phyloP scores from a whole-genome alignment of 2,329 filamentous ascomycete species.

The Apiospora malaysiana region DNA sequence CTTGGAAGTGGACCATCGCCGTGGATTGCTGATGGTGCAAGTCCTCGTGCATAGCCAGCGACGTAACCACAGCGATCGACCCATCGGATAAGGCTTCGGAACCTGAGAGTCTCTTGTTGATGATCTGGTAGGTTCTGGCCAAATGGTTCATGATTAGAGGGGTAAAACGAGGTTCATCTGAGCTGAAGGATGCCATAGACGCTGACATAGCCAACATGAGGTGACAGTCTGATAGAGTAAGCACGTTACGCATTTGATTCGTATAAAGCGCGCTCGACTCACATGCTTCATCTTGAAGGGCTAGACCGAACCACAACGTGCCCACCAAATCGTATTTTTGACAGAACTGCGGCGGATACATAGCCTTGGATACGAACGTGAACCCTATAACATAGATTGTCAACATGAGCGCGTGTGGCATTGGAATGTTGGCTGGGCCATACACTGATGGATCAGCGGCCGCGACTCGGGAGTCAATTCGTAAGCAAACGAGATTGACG shows the following conservation, averaged over 20 bases:
- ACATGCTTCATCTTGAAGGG: conserved; percentile 11
- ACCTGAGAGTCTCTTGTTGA: background rate
- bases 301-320: background rate
- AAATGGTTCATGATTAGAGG: background rate
- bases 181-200: background rate
- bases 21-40: background rate
- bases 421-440: background rate
- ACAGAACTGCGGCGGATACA: background rate
- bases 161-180: background rate
- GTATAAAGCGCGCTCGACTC: background rate
- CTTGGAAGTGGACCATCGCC: background rate
- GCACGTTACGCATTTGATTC: background rate
- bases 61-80: background rate
- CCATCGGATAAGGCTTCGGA: background rate
- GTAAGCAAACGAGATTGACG: background rate
- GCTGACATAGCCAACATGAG: background rate
- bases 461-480: background rate
- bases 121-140: background rate
- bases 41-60: background rate
- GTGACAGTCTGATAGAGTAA: background rate
- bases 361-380: background rate
- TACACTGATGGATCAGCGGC: background rate
- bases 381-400: background rate
- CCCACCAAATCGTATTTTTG: background rate
- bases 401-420: background rate